Conservation (phyloP, 139 green algal species). For the Deuterostichococcus epilithicus region DNA sequence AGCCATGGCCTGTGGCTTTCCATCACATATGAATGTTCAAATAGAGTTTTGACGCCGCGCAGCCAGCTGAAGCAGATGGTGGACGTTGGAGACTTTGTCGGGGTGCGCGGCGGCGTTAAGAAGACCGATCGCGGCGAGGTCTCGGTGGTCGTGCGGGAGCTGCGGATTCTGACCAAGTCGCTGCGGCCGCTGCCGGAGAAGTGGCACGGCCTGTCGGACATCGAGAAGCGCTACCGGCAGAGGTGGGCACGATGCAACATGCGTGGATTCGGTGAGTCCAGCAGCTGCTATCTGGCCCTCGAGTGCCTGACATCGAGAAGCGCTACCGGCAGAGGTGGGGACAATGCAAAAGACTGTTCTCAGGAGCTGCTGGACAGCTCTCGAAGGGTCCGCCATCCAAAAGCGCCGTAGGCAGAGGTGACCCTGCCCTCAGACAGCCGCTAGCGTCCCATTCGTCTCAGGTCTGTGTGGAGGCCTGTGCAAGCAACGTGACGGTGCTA, state of each 20-base stretch:
- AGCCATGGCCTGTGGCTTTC: too few species aligned
- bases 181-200: constrained; percentile 96
- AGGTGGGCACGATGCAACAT: constrained; percentile 29
- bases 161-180: constrained; percentile 92
- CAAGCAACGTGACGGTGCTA: too few species aligned
- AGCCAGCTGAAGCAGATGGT: constrained; percentile 31
- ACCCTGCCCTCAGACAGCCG: too few species aligned
- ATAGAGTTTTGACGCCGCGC: too few species aligned
- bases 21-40: too few species aligned
- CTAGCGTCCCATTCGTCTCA: too few species aligned
- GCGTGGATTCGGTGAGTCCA: not conserved
- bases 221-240: constrained; percentile 91
- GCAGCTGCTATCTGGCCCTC: not conserved
- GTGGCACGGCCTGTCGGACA: constrained; percentile 92
- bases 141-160: constrained; percentile 48
- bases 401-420: constrained; percentile 85
- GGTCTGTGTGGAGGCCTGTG: too few species aligned
- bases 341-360: too few species aligned
- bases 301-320: constrained; percentile 93
- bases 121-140: constrained; percentile 95
- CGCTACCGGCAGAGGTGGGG: constrained; percentile 77
- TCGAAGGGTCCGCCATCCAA: constrained; percentile 90
- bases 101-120: constrained; percentile 65
- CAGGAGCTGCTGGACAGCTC: not conserved
- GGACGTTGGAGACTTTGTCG: constrained; percentile 91